These are phyloP conservation scores for Erythrophleum ivorense DNA, from an alignment of 331 rosid species.

Conservation along the genomic window DNA sequence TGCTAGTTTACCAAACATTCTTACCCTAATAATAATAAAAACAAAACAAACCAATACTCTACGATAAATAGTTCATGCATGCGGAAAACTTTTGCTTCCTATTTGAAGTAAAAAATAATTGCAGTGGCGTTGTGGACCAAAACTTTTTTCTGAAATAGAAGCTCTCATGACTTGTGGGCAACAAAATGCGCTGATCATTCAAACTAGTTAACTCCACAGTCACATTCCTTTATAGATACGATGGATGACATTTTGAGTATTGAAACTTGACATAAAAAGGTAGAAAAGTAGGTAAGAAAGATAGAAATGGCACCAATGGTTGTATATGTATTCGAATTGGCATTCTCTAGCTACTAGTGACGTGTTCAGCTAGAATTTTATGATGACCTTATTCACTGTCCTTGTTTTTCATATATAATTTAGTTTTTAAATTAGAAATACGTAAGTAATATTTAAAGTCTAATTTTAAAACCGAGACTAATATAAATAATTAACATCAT, in stretches of 20 bases:
- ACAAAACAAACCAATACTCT: background rate
- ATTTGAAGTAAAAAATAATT: background rate
- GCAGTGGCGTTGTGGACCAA: background rate
- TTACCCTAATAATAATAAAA: background rate
- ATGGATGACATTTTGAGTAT: background rate
- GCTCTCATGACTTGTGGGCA: constrained; percentile 1
- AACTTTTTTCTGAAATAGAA: background rate
- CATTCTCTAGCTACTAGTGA: background rate
- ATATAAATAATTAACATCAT: background rate
- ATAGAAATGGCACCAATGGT: background rate
- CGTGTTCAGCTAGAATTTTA: background rate
- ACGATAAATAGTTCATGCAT: no score
- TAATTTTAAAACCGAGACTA: background rate
- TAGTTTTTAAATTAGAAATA: background rate
- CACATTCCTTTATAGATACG: constrained; percentile 10
- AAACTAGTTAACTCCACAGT: background rate
- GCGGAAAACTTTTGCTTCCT: no score
- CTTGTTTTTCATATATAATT: background rate
- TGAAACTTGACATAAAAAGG: background rate
- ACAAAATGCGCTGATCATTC: constrained; percentile 3
- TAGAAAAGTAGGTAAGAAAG: background rate
- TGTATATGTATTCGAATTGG: background rate
- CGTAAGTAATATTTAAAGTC: background rate
- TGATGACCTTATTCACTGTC: background rate
- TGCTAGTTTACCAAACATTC: constrained; percentile 5